Base-by-base conservation (phyloP, 1,139 yeast genomes). In the Lodderomyces orthopsilosis region DNA sequence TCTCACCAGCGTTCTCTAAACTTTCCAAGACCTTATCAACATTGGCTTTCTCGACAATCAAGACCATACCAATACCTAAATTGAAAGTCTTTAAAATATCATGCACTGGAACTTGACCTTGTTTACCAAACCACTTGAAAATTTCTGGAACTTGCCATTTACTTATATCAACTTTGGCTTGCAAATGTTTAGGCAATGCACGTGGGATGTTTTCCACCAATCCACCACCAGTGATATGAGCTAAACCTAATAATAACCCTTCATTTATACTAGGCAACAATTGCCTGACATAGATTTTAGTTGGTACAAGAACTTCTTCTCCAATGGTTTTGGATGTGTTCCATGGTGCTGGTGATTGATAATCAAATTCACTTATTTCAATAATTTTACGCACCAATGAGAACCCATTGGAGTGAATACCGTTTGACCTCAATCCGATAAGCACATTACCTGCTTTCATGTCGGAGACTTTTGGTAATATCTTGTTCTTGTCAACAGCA, bases 181-280 rank as follows among this genome's bases (percentile, higher is more conserved):
- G 83, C 51, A 93, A 71, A 55, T 81, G 67, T 49, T 79, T 70
- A 49, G 98, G 98, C 51, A 94, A 74, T 22, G 96, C 94, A 62
- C 99, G 82, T 44, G 99, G 99, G 46, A 93, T 83, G 65, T 94
- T 94, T 66, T 94, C 99, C 30, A 93, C 85, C 41, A 94, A 75
- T 46, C 99, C 99, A 46, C 99, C 99, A 48, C 99, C 99, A 19
- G 99, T 94, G 57, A 94, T 93, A 62, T 94, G 96, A 5, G 98
- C 96, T 62, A 94, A 76, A 48, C 97, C 99, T 46, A 89, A 75
- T 44, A 93, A 63, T 48, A 85, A 70, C 38, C 76, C 83, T 58
- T 84, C 70, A 56, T 77, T 77, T 51, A 91, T 77, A 5, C 88
- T 80, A 45, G 88, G 85, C 52, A 93, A 74, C 47, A 93, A 68